Evolutionary conservation across 805 yeast species (phyloP).

Genomic region (Sugiyamaella qingdaonensis): DNA sequence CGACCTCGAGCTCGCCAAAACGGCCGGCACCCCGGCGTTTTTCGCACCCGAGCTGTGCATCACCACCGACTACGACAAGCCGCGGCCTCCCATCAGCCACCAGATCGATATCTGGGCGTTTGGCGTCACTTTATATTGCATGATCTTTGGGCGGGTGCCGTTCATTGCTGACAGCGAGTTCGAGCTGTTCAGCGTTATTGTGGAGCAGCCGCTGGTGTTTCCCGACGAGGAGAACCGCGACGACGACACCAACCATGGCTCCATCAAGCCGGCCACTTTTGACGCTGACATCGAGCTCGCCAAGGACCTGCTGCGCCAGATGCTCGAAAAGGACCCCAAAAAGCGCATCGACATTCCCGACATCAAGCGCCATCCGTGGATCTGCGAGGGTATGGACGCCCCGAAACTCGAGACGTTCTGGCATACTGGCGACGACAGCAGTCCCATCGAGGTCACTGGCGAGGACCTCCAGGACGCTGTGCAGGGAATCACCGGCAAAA

Average conservation of each 20-base stretch:
- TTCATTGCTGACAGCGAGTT: constrained; percentile 83
- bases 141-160: constrained; percentile 84
- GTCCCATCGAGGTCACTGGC: constrained; percentile 54
- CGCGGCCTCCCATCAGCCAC: constrained; percentile 49
- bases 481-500: constrained; percentile 69
- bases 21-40: constrained; percentile 97
- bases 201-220: constrained; percentile 52
- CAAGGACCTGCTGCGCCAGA: constrained; percentile 52
- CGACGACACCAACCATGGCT: constrained; percentile 9
- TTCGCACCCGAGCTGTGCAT: constrained; percentile 72
- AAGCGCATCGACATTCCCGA: constrained; percentile 65
- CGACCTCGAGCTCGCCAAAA: constrained; percentile 84
- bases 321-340: constrained; percentile 67
- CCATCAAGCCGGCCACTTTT: constrained; percentile 1
- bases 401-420: constrained; percentile 30
- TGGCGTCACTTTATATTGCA: constrained; percentile 86
- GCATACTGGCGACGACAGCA: constrained; percentile 27
- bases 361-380: constrained; percentile 75
- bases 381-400: constrained; percentile 40
- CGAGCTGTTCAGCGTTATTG: constrained; percentile 79
- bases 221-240: constrained; percentile 42
- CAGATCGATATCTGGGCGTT: constrained; percentile 97
- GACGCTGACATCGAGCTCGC: constrained; percentile 31
- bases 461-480: constrained; percentile 76
- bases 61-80: constrained; percentile 22